A percentile compares a stretch with the other conserved stretches of the same genome.
phyloP scores from a whole-genome alignment of 345 rosid genomes.

The Clausena lansium region DNA sequence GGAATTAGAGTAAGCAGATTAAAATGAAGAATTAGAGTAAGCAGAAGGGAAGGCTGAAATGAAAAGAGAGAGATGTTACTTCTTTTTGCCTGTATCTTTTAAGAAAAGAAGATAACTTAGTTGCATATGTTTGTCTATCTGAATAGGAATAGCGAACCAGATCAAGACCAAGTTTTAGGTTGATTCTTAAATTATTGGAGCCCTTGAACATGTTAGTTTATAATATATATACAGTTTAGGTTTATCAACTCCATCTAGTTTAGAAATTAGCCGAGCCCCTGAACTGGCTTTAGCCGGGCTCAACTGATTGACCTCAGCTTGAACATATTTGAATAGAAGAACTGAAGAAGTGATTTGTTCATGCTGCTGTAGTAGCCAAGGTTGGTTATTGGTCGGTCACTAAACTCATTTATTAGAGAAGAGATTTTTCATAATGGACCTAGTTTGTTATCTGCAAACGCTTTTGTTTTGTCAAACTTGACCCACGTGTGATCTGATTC shows the following conservation, averaged over 20 bases:
- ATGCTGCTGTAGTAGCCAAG: no score
- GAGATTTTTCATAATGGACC: background rate
- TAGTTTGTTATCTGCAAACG: background rate
- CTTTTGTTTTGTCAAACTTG: background rate
- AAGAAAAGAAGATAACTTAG: no score
- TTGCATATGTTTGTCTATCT: background rate
- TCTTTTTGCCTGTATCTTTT: background rate
- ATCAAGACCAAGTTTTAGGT: background rate
- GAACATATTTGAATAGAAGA: background rate
- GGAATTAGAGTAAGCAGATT: no score
- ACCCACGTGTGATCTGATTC: background rate
- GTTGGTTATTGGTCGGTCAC: background rate
- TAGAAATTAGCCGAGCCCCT: no score
- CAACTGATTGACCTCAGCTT: background rate
- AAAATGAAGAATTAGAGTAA: no score
- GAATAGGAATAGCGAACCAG: background rate
- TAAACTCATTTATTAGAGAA: background rate
- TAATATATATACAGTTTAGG: background rate
- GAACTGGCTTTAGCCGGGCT: background rate
- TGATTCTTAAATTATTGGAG: no score
- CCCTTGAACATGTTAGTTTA: background rate
- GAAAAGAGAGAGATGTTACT: background rate
- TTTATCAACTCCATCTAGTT: no score
- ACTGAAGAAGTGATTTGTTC: background rate
- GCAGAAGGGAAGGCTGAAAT: background rate